Evolutionary conservation across 2,329 filamentous ascomycete genomes (phyloP), one percentile per base, ranked within the genome.

Genomic region (Cladosporium sp.): DNA sequence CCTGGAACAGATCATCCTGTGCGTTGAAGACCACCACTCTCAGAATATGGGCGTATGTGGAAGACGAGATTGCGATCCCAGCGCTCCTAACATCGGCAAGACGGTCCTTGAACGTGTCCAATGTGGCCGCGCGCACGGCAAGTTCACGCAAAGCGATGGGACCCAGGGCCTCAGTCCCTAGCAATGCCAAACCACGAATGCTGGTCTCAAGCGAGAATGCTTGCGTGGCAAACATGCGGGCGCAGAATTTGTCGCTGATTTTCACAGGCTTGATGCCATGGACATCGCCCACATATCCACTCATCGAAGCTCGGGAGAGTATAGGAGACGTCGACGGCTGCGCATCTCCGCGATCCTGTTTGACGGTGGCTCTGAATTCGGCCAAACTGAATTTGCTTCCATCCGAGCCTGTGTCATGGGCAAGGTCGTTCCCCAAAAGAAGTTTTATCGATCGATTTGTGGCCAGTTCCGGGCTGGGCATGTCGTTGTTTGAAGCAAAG

Each of bases 181-280:
- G 82, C 66, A 88, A 84, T 58, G 82, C 80, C 17, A 94, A 76
- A 6, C 89, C 81, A 36, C 83, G 83, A 57, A 95, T 84, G 25
- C 90, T 84, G 64, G 88, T 83, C 58, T 92, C 85, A 9, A 92
- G 78, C 1, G 87, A 84, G 20, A 94, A 81, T 72, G 89, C 88
- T 59, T 80, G 87, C 1, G 86, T 88, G 9, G 92, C 92, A 70
- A 96, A 92, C 76, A 91, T 85, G 63, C 87, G 84, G n/a, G 92
- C 88, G 17, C 89, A 88, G 30, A 95, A 81, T 0, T 78, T 74
- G 70, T 94, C 90, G 67, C 84, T 87, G 49, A 80, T 72, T 38
- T 78, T 77, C n/a, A n/a, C n/a, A n/a, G 75, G 73, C 34, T 74
- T 74, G 55, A 75, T 74, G 28, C 77, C 68, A 57, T 75, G 73